Evolutionary conservation across 2,329 filamentous ascomycete species (phyloP).

Genomic region (Elsinoe ampelina): DNA sequence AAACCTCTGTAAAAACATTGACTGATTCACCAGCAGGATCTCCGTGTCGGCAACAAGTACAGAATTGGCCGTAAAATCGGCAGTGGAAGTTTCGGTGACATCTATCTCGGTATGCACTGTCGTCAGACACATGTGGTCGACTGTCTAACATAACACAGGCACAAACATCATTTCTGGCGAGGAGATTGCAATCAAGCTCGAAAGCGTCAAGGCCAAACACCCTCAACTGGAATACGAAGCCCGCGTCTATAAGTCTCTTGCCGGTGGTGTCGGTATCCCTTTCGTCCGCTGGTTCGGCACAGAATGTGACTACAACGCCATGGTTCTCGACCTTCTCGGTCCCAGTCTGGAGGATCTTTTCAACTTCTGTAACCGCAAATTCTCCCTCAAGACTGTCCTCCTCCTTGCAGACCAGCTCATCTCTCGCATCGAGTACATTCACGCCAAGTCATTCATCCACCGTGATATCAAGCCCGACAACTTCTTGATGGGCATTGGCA

Average conservation of each 20-base stretch:
- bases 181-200: slow-evolving; percentile 99
- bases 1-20: slow-evolving; percentile 26
- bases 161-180: slow-evolving; percentile 99
- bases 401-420: slow-evolving; percentile 96
- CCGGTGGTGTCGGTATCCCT: slow-evolving; percentile 93
- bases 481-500: slow-evolving; percentile 98
- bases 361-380: slow-evolving; percentile 99
- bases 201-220: slow-evolving; percentile 99
- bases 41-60: slow-evolving; percentile 99
- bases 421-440: slow-evolving; percentile 98
- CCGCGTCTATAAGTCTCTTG: slow-evolving; percentile 79
- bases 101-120: slow-evolving; percentile 64
- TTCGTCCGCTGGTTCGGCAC: slow-evolving; percentile 99
- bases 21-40: slow-evolving; percentile 57
- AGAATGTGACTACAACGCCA: slow-evolving; percentile 99
- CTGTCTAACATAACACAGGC: slow-evolving; percentile 41
- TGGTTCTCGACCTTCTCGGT: slow-evolving; percentile 95
- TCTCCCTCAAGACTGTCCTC: slow-evolving; percentile 95
- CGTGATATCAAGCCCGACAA: slow-evolving; percentile 99
- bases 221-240: slow-evolving; percentile 98
- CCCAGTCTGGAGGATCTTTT: slow-evolving; percentile 95
- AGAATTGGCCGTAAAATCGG: slow-evolving; percentile 99
- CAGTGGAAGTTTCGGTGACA: slow-evolving; percentile 94
- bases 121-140: slow-evolving; percentile 5
- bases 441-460: slow-evolving; percentile 99